Percentiles rank a stretch among this genome's conserved stretches.
phyloP scores from a whole-genome alignment of 176 grass and related monocot species.

The Phoenix dactylifera region DNA sequence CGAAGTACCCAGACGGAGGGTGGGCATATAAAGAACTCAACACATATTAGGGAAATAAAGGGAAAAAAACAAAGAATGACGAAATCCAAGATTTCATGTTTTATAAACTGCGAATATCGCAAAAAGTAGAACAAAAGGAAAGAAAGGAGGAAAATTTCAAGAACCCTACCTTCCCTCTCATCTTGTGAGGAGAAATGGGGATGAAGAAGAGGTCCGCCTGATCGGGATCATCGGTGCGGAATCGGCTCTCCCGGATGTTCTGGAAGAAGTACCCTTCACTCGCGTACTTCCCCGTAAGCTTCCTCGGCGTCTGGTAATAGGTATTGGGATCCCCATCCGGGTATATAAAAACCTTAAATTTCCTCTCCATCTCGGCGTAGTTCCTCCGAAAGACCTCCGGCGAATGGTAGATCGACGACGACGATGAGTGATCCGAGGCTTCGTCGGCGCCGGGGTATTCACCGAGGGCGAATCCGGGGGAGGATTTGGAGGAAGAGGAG shows the following conservation, averaged over 20 bases:
- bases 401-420: slow-evolving; percentile 37
- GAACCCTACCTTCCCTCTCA: slow-evolving; percentile 64
- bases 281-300: slow-evolving; percentile 92
- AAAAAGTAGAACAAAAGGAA: not conserved
- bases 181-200: slow-evolving; percentile 85
- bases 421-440: too few relatives aligned
- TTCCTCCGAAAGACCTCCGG: slow-evolving; percentile 35
- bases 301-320: slow-evolving; percentile 92
- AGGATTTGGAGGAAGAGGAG: slow-evolving; percentile 1
- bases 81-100: too few relatives aligned
- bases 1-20: too few relatives aligned
- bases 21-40: too few relatives aligned
- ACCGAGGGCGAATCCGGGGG: too few relatives aligned
- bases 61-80: too few relatives aligned
- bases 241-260: slow-evolving; percentile 80
- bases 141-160: too few relatives aligned
- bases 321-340: slow-evolving; percentile 90
- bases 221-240: slow-evolving; percentile 57
- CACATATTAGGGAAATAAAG: too few relatives aligned
- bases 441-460: too few relatives aligned
- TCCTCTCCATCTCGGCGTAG: slow-evolving; percentile 68
- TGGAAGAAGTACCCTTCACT: slow-evolving; percentile 99
- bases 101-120: not conserved
- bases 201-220: slow-evolving; percentile 79
- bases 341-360: slow-evolving; percentile 77